A percentile compares a stretch with the other conserved stretches of the same genome.
phyloP scores from a whole-genome alignment of 225 moss, liverwort and hornwort genomes.

The Antitrichia curtipendula region DNA sequence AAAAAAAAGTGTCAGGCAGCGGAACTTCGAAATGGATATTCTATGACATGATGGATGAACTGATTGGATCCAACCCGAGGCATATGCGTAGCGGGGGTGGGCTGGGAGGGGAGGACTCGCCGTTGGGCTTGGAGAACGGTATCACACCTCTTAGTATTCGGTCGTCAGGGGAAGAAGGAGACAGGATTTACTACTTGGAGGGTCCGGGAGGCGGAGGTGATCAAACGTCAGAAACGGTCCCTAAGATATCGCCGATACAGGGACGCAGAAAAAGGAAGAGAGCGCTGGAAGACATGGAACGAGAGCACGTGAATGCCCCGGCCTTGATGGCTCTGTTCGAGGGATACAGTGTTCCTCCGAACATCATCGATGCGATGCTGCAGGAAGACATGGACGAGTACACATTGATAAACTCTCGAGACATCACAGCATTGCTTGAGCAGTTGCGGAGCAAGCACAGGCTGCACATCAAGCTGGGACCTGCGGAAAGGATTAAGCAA shows the following conservation, averaged over 20 bases:
- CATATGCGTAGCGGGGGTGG: slow-evolving; percentile 36
- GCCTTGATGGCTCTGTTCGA: slow-evolving; percentile 41
- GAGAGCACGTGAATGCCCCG: slow-evolving; percentile 35
- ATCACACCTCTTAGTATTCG: slow-evolving; percentile 27
- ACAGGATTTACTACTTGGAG: slow-evolving; percentile 28
- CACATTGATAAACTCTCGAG: slow-evolving; percentile 38
- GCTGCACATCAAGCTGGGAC: slow-evolving; percentile 44
- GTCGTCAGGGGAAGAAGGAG: slow-evolving; percentile 37
- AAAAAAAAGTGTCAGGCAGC: slow-evolving; percentile 25
- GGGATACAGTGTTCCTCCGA: slow-evolving; percentile 27
- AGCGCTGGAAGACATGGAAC: slow-evolving; percentile 41
- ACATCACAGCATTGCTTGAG: slow-evolving; percentile 23
- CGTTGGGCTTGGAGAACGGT: slow-evolving; percentile 27
- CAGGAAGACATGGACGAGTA: slow-evolving; percentile 55
- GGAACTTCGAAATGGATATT: slow-evolving; percentile 42
- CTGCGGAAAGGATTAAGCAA: slow-evolving; percentile 49
- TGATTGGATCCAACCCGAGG: slow-evolving; percentile 44
- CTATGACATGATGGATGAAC: slow-evolving; percentile 51
- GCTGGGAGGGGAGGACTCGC: slow-evolving; percentile 33
- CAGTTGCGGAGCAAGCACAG: slow-evolving; percentile 45
- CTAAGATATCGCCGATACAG: slow-evolving; percentile 32
- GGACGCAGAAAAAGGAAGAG: slow-evolving; percentile 42
- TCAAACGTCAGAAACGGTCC: slow-evolving; percentile 42
- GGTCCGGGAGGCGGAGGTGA: slow-evolving; percentile 29
- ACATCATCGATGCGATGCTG: slow-evolving; percentile 43